These are phyloP conservation scores for Neonectria magnoliae DNA, from an alignment of 2,329 filamentous ascomycete species.

Conservation along the genomic window DNA sequence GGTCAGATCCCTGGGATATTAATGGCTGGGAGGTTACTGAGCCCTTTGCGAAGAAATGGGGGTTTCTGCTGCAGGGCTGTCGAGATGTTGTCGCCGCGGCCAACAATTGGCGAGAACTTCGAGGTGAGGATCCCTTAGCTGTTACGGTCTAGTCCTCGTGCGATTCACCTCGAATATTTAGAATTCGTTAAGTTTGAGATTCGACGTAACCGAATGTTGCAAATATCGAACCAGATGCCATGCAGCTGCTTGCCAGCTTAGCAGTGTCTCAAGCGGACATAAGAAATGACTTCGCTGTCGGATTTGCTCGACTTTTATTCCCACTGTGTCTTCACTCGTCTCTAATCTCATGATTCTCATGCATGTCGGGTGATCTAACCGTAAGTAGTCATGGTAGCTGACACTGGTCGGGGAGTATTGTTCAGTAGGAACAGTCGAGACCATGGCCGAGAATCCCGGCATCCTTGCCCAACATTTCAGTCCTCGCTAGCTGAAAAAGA, in stretches of 20 bases:
- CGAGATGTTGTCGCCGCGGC: conserved; percentile 23
- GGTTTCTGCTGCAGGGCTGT: conserved; percentile 27
- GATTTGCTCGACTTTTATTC: too few species aligned
- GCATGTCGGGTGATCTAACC: neutral
- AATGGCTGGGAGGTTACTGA: conserved; percentile 29
- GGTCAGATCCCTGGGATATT: conserved; percentile 34
- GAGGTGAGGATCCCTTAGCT: conserved; percentile 28
- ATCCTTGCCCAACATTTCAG: neutral
- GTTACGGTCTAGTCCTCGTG: conserved; percentile 8
- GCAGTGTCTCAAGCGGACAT: too few species aligned
- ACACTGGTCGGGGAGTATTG: neutral
- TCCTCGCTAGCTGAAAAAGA: neutral
- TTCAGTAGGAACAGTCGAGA: neutral
- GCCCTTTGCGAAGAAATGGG: conserved; percentile 30
- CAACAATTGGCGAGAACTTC: conserved; percentile 27
- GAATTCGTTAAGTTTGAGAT: too few species aligned
- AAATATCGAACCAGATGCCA: too few species aligned
- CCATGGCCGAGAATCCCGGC: neutral
- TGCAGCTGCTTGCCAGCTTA: too few species aligned
- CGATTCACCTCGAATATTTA: too few species aligned
- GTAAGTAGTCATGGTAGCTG: neutral
- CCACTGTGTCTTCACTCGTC: neutral
- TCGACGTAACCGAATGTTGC: too few species aligned
- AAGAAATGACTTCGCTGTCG: too few species aligned
- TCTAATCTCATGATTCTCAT: neutral